Evolutionary conservation across 441 rosid species (phyloP).

Genomic region (Jatropha podagrica): DNA sequence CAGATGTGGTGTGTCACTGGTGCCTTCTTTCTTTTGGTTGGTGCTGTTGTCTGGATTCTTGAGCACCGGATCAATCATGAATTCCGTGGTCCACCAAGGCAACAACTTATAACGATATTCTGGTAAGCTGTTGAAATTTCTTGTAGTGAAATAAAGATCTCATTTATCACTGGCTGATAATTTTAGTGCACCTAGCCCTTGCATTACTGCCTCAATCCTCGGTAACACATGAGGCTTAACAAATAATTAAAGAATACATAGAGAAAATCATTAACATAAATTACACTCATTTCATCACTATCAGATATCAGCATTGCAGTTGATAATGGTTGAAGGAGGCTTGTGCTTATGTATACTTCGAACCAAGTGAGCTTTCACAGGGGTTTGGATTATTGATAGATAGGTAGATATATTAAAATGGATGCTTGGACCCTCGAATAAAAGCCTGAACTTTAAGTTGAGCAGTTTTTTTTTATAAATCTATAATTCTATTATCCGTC

Average conservation of each 20-base stretch:
- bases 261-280: neutral
- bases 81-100: conserved; percentile 87
- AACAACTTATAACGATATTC: conserved; percentile 72
- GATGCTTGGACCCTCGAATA: neutral
- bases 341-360: neutral
- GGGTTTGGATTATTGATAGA: neutral
- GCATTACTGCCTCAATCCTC: conserved; percentile 1
- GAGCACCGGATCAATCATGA: conserved; percentile 85
- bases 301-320: neutral
- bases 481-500: neutral
- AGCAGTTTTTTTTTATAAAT: neutral
- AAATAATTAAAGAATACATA: neutral
- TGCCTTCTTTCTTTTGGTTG: conserved; percentile 78
- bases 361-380: neutral
- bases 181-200: conserved; percentile 7
- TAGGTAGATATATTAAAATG: neutral
- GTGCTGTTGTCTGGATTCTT: conserved; percentile 94
- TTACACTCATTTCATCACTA: neutral
- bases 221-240: neutral
- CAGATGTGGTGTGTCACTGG: conserved; percentile 92
- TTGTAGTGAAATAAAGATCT: neutral
- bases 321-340: neutral
- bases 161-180: neutral
- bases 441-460: neutral
- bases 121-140: conserved; percentile 51